A percentile compares a stretch with the other conserved stretches of the same genome.
Evolutionary conservation across 805 yeast genomes (phyloP).

Genomic region (Lipomyces sp.): DNA sequence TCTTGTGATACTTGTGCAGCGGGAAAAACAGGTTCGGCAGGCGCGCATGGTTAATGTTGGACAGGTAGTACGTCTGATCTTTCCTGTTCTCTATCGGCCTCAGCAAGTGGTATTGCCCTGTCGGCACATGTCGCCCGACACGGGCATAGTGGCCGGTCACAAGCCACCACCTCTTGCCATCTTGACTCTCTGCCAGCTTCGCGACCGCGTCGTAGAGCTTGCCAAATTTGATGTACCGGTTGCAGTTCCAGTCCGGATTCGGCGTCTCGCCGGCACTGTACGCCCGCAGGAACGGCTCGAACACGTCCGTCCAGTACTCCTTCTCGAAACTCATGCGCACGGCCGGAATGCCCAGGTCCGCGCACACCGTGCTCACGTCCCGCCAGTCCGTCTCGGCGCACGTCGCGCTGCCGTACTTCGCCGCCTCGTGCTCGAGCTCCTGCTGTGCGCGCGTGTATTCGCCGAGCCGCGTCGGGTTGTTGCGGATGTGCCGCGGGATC

Average conservation of each 20-base stretch:
- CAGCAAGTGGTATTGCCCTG: conserved; percentile 47
- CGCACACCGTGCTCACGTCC: conserved; percentile 67
- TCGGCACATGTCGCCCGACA: conserved; percentile 26
- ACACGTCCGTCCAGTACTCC: conserved; percentile 91
- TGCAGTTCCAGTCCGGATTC: conserved; percentile 91
- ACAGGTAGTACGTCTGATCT: conserved; percentile 89
- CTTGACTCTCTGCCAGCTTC: conserved; percentile 33
- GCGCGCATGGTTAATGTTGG: conserved; percentile 54
- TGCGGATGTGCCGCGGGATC: neutral
- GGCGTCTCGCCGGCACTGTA: conserved; percentile 80
- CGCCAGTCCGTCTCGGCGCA: conserved; percentile 80
- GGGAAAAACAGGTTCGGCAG: conserved; percentile 65
- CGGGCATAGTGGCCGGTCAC: conserved; percentile 63
- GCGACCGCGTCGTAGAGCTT: conserved; percentile 53
- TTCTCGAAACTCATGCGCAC: conserved; percentile 78
- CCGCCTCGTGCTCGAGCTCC: conserved; percentile 7
- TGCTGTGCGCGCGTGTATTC: neutral
- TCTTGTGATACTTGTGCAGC: conserved; percentile 72
- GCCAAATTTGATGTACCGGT: conserved; percentile 84
- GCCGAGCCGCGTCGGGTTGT: conserved; percentile 4
- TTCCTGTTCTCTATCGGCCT: conserved; percentile 59
- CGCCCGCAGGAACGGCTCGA: conserved; percentile 80
- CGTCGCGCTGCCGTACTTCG: conserved; percentile 11
- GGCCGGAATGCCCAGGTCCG: conserved; percentile 60
- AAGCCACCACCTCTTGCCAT: conserved; percentile 61